A percentile compares a stretch with the other conserved stretches of the same genome.
These are phyloP conservation scores for Papilionanthe hybrid DNA, from an alignment of 116 monocot genomes.

Conservation along the genomic window DNA sequence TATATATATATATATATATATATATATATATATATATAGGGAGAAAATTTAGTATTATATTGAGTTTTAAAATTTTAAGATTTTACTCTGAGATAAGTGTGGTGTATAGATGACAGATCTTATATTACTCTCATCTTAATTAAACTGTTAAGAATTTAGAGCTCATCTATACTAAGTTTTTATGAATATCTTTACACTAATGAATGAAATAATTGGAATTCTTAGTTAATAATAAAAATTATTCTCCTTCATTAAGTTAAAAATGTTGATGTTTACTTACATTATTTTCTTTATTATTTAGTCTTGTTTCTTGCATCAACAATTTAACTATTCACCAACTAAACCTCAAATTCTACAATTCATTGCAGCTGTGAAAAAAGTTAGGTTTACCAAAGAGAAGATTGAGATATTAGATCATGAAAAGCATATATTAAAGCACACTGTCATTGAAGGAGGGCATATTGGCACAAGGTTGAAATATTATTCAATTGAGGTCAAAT, in stretches of 20 bases:
- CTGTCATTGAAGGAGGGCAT: constrained; percentile 9
- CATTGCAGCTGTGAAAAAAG: constrained; percentile 9
- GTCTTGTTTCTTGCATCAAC: no score
- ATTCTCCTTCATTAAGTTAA: background rate
- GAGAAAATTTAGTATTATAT: no score
- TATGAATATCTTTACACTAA: no score
- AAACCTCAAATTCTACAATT: background rate
- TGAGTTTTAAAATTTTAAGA: no score
- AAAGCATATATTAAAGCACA: constrained; percentile 1
- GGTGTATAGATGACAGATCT: no score
- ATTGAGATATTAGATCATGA: constrained; percentile 8
- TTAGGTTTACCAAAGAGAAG: background rate
- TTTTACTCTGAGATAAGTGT: no score
- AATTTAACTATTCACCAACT: no score
- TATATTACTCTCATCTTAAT: no score
- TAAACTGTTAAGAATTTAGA: no score
- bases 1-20: no score
- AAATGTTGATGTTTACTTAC: background rate
- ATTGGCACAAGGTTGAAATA: constrained; percentile 9
- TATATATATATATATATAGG: no score
- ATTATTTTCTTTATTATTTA: background rate
- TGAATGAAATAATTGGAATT: background rate
- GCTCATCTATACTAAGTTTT: no score
- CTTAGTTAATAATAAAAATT: background rate
- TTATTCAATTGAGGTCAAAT: constrained; percentile 14